Conservation (phyloP, 2,329 filamentous ascomycete genomes). For the Aureobasidium sp. region DNA sequence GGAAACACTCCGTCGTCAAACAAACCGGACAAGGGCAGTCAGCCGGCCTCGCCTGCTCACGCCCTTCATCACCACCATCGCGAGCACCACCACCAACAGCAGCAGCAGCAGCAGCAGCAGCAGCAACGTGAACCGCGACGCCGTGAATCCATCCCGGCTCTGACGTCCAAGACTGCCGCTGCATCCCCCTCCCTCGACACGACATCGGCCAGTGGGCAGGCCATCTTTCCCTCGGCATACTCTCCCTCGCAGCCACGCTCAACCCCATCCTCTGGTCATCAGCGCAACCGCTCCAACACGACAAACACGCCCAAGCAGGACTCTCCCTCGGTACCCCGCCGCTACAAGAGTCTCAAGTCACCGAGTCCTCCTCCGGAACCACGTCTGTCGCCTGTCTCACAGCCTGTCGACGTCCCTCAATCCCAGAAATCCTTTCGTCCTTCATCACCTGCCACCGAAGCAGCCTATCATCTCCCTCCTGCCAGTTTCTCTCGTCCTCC, state of each 20-base stretch:
- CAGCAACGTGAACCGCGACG: conserved; percentile 29
- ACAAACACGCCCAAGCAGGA: conserved; percentile 19
- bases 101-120: conserved; percentile 19
- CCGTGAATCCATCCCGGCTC: conserved; percentile 35
- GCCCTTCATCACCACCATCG: conserved; percentile 15
- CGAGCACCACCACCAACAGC: conserved; percentile 15
- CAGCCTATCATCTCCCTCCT: conserved; percentile 32
- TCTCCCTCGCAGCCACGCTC: conserved; percentile 16
- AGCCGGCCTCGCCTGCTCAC: conserved; percentile 12
- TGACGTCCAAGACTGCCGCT: conserved; percentile 22
- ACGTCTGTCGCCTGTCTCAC: conserved; percentile 28
- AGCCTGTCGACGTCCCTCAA: conserved; percentile 35
- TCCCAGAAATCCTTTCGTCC: conserved; percentile 22
- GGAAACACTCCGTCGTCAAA: conserved; percentile 40
- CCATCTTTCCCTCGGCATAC: conserved; percentile 15
- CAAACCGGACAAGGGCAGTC: conserved; percentile 17
- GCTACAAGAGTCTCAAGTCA: conserved; percentile 15
- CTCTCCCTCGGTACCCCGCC: conserved; percentile 13
- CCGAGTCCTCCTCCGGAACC: conserved; percentile 16
- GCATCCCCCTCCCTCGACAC: conserved; percentile 14
- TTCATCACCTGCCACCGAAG: conserved; percentile 20
- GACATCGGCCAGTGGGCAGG: conserved; percentile 9
- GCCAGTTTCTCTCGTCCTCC: conserved; percentile 62
- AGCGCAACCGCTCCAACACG: conserved; percentile 27
- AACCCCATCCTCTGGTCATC: conserved; percentile 17